A percentile compares a stretch with the other conserved stretches of the same genome.
phyloP scores from a whole-genome alignment of 495 filamentous ascomycete species.

The Neurospora sp. region DNA sequence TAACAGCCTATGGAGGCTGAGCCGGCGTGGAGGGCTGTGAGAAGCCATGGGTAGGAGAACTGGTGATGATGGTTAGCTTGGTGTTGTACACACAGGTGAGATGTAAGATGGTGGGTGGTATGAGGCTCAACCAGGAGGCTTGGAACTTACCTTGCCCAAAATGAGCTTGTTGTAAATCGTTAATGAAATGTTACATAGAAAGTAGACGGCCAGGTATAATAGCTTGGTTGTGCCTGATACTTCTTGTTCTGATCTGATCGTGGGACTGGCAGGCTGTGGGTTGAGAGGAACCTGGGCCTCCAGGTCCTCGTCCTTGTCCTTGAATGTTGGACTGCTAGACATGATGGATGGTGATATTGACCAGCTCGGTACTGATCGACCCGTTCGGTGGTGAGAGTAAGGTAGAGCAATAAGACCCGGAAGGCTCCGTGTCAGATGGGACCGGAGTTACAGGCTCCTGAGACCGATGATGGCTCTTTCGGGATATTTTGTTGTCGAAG shows the following conservation, averaged over 20 bases:
- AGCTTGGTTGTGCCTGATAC: slow-evolving; percentile 30
- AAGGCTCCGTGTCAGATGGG: background rate
- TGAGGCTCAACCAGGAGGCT: background rate
- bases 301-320: slow-evolving; percentile 13
- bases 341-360: background rate
- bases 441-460: background rate
- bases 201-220: slow-evolving; percentile 37
- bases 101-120: background rate
- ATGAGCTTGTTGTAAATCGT: slow-evolving; percentile 48
- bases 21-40: slow-evolving; percentile 43
- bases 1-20: slow-evolving; percentile 42
- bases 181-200: slow-evolving; percentile 41
- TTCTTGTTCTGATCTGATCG: slow-evolving; percentile 15
- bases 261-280: slow-evolving; percentile 1
- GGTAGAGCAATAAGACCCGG: background rate
- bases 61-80: slow-evolving; percentile 7
- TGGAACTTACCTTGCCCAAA: slow-evolving; percentile 35
- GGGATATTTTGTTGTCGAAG: background rate
- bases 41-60: slow-evolving; percentile 48
- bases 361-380: background rate
- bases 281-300: slow-evolving; percentile 11
- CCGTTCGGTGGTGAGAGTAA: background rate
- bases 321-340: background rate
- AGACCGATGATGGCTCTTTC: background rate
- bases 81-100: background rate